Evolutionary conservation across 345 rosid genomes (phyloP).

Genomic region (Schrenkiella parvula): DNA sequence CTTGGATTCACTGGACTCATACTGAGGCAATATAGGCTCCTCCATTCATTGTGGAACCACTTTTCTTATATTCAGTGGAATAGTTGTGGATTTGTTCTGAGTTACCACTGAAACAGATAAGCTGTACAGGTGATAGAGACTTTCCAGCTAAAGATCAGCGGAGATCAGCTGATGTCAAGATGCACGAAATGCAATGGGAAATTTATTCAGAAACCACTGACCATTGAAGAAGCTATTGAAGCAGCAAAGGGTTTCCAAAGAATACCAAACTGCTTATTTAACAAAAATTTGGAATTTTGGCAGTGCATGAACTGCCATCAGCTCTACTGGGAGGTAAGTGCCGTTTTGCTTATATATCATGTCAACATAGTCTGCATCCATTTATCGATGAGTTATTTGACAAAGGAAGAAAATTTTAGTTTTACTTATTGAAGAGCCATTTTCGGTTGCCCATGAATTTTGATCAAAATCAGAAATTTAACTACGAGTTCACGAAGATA

Average conservation of each 20-base stretch:
- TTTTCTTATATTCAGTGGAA: background rate
- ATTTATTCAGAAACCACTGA: constrained; percentile 75
- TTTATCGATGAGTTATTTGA: background rate
- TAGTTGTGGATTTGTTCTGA: background rate
- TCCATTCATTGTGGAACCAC: background rate
- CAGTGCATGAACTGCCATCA: constrained; percentile 95
- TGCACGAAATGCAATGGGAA: constrained; percentile 94
- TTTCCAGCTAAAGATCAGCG: constrained; percentile 63
- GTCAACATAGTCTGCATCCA: background rate
- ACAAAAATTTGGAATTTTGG: constrained; percentile 89
- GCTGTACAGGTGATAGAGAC: constrained; percentile 63
- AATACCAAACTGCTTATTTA: constrained; percentile 77
- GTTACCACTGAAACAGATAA: constrained; percentile 2
- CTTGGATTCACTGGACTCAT: background rate
- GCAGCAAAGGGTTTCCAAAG: constrained; percentile 93
- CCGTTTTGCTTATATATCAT: background rate
- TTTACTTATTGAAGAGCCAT: background rate
- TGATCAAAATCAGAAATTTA: background rate
- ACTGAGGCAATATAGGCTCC: background rate
- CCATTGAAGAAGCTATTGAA: constrained; percentile 84
- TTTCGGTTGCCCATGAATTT: background rate
- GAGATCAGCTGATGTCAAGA: constrained; percentile 83
- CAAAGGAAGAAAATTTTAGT: background rate
- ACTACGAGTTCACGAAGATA: background rate
- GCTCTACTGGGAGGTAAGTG: constrained; percentile 93